Base-by-base conservation (phyloP, 2,329 filamentous ascomycete genomes). In the Fusarium sp. region DNA sequence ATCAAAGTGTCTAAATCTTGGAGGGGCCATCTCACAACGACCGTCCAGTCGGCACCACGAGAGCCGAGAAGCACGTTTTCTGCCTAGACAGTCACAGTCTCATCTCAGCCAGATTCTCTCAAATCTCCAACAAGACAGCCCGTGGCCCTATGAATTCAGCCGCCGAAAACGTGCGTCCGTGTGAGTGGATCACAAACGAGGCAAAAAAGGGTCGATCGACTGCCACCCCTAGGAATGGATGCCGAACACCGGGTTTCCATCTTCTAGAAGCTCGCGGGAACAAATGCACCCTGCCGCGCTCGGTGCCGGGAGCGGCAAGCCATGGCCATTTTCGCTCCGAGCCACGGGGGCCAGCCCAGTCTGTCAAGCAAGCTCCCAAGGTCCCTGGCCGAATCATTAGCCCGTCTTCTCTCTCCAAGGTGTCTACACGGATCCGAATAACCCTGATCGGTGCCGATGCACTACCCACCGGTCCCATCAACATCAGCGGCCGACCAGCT, bases 201-300 rank as follows among this genome's bases (percentile, higher is more conserved):
- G 48, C 48, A 31, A 54, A 52, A 54, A 54, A n/a, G 48, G 18
- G 48, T 54, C 48, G 27, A 54, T 54, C 48, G 48, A 54, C 48
- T 54, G 24, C 18, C 27, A 54, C 48, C 48, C 48, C 48, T 29
- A 54, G 48, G 48, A 29, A 54, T 54, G 27, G 48, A 69, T 64
- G 64, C 72, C 72, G 69, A 74, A 70, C 20, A 62, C 66, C 72
- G 64, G 64, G 31, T 50, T 70, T 66, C 68, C 35, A 52, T 62
- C 67, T 77, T 78, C 76, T 75, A 73, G 75, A 78, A 77, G 69
- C 43, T 64, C 66, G 69, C 67, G 68, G 74, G 76, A 69, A 70
- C 58, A 45, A 31, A 59, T 63, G 58, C 29, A 37, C 59, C 39
- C 62, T 72, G 67, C 59, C 57, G 72, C 52, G 56, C 33, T 78